Base-by-base conservation (phyloP, 352 stramenopile genomes). In the Lagenidium giganteum region DNA sequence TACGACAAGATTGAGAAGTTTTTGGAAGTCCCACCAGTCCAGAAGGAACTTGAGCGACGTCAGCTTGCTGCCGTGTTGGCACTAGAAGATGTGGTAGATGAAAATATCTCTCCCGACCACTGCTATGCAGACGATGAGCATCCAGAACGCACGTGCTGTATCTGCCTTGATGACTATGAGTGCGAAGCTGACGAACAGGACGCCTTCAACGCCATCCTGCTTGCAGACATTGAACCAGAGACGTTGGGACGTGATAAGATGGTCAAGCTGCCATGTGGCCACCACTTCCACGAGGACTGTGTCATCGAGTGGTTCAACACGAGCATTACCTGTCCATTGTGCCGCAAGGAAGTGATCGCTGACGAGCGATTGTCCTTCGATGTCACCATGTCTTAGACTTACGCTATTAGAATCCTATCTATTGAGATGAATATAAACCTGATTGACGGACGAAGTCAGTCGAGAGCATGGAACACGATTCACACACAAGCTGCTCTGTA, bases 251-350 rank as follows among this genome's bases (percentile, higher is more conserved):
- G n/a, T n/a, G 48, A 77, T 17, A 69, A 63, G 34, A 64, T 82
- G 49, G 73, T 86, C 17, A 53, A 64, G 42, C 47, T 90, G n/a
- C 67, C 71, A 17, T 90, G 77, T 39, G 52, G 38, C 11, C 77
- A 90, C 44, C 63, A 75, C 29, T 90, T 86, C 45, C 77, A 90
- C 48, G 74, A 90, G 58, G 71, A 86, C 63, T 90, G 77, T 26
- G 64, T 87, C 21, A 72, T 87, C 34, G 61, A 80, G 46, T 90
- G 77, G 77, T 84, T 87, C 44, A 80, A 78, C 40, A 66, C 69
- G 3, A 85, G 69, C 42, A 74, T 63, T 26, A 86, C 73, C 0
- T 90, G 77, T 47, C 77, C 77, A 20, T 42, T 87, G 11, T 90
- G 77, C 30, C 71, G 77, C 42, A 53, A 62, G 28, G 27, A 21